phyloP scores from a whole-genome alignment of 1,284 basidiomycete species.

The Leccinum pseudoinsigne region DNA sequence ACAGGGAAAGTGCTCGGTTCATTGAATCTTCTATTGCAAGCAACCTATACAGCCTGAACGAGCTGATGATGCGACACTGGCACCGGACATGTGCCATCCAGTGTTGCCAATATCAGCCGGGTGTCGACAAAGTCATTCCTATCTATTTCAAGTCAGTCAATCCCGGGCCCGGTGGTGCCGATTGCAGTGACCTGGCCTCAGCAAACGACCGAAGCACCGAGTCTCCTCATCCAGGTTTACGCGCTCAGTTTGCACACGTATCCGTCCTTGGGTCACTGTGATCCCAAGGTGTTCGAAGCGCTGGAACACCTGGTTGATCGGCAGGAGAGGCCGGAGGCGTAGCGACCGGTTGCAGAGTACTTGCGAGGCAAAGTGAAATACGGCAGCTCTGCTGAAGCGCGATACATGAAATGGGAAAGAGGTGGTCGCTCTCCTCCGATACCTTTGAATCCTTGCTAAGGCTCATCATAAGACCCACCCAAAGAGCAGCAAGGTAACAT shows the following conservation, averaged over 20 bases:
- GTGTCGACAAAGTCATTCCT: background rate
- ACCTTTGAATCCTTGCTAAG: too few species aligned
- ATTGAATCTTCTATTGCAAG: background rate
- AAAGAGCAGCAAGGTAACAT: too few species aligned
- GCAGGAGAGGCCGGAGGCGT: background rate
- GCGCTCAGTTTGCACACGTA: background rate
- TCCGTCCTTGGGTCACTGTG: background rate
- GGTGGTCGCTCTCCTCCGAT: background rate
- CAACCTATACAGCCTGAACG: background rate
- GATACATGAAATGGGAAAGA: background rate
- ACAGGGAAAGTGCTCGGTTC: background rate
- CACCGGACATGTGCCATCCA: background rate
- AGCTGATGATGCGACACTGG: too few species aligned
- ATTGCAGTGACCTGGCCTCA: too few species aligned
- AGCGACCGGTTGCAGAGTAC: background rate
- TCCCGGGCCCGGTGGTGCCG: too few species aligned
- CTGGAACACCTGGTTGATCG: background rate
- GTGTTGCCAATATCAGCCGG: background rate
- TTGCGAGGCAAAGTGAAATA: background rate
- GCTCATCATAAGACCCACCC: too few species aligned
- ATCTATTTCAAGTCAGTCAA: background rate
- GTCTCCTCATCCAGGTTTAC: background rate
- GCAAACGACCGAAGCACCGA: background rate
- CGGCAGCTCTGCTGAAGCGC: background rate
- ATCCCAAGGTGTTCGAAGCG: too few species aligned